Conservation (phyloP, 2,329 filamentous ascomycete species). For the Lasiodiplodia gonubiensis region DNA sequence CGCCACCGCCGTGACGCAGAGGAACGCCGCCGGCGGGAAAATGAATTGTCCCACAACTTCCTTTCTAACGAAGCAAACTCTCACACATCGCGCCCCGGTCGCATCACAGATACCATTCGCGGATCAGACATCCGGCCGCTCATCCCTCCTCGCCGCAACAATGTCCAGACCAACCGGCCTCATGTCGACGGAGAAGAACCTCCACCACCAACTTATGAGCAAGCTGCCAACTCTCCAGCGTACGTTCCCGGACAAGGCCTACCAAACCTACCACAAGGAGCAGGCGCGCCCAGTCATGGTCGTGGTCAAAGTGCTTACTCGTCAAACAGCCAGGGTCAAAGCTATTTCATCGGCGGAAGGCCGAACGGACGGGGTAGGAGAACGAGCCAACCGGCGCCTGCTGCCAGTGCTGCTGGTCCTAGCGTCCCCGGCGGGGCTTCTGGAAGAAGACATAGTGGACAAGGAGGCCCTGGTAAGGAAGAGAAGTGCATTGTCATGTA, state of each 20-base stretch:
- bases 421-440: background rate
- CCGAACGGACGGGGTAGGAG: conserved; percentile 5
- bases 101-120: conserved; percentile 38
- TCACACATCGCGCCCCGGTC: conserved; percentile 34
- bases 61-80: conserved; percentile 56
- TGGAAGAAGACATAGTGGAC: conserved; percentile 14
- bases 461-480: conserved; percentile 24
- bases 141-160: conserved; percentile 53
- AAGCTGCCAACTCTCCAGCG: conserved; percentile 55
- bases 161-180: conserved; percentile 33
- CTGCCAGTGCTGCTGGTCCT: background rate
- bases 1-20: conserved; percentile 66
- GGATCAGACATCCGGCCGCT: conserved; percentile 47
- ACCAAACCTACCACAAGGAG: conserved; percentile 43
- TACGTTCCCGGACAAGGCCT: conserved; percentile 32
- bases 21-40: conserved; percentile 68
- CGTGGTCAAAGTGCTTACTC: conserved; percentile 28
- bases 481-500: conserved; percentile 33
- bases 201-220: conserved; percentile 70
- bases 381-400: background rate
- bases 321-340: conserved; percentile 19
- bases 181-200: conserved; percentile 54
- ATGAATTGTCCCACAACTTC: conserved; percentile 70
- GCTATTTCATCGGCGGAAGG: conserved; percentile 28
- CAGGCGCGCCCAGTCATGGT: conserved; percentile 32